Conservation (phyloP, 164 flowering plant genomes). For the Aristolochia californica region DNA sequence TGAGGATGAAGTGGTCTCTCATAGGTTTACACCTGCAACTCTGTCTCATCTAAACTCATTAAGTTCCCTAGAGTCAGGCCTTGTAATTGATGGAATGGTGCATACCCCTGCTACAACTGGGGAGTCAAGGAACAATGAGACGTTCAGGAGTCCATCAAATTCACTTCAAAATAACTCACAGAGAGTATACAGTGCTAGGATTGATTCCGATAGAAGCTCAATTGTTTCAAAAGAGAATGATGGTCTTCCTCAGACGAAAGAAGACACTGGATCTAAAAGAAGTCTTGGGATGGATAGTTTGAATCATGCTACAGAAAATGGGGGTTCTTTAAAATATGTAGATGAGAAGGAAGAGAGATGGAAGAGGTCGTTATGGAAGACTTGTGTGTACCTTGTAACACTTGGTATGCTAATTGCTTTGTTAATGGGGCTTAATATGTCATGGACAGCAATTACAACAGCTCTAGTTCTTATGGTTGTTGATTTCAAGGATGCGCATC, state of each 20-base stretch:
- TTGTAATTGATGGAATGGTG: background rate
- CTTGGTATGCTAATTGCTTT: slow-evolving; percentile 71
- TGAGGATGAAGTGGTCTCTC: slow-evolving; percentile 47
- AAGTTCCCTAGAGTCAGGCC: slow-evolving; percentile 1
- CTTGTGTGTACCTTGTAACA: slow-evolving; percentile 66
- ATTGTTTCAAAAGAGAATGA: slow-evolving; percentile 22
- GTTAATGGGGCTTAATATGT: slow-evolving; percentile 73
- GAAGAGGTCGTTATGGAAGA: slow-evolving; percentile 54
- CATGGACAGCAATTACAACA: slow-evolving; percentile 90
- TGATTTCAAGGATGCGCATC: slow-evolving; percentile 88
- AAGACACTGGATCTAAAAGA: background rate
- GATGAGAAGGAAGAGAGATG: slow-evolving; percentile 35
- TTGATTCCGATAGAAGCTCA: slow-evolving; percentile 24
- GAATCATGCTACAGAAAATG: no score
- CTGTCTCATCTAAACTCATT: slow-evolving; percentile 21
- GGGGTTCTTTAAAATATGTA: background rate
- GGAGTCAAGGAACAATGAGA: slow-evolving; percentile 18
- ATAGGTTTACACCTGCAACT: slow-evolving; percentile 88
- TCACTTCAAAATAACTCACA: slow-evolving; percentile 19
- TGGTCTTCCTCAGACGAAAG: background rate
- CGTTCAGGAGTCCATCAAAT: slow-evolving; percentile 27
- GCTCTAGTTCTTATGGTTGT: slow-evolving; percentile 83
- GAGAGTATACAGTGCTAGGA: slow-evolving; percentile 9
- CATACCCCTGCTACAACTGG: slow-evolving; percentile 1
- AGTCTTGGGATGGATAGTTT: background rate